A percentile compares a stretch with the other conserved stretches of the same genome.
Conservation (phyloP, 1,284 basidiomycete genomes). For the Ganoderma resinaceum region DNA sequence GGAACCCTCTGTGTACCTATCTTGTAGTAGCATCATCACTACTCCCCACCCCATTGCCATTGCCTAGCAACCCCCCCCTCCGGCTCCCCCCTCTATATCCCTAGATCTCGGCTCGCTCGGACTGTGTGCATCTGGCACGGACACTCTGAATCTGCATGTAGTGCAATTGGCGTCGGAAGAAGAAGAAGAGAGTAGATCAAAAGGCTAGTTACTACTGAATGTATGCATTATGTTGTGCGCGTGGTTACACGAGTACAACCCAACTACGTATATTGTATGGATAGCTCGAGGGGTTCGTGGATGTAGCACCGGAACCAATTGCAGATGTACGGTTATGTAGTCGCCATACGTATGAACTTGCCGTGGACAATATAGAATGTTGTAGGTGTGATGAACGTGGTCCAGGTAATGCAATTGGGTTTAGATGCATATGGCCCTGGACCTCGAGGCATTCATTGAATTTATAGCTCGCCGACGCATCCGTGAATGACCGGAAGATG, state of each 20-base stretch:
- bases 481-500: too few relatives aligned
- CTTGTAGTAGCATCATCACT: slow-evolving; percentile 23
- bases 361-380: too few relatives aligned
- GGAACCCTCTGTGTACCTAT: slow-evolving; percentile 12
- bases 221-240: background rate
- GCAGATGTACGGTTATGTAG: background rate
- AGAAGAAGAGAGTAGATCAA: background rate
- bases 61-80: background rate
- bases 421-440: too few relatives aligned
- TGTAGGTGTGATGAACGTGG: too few relatives aligned
- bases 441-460: too few relatives aligned
- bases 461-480: too few relatives aligned
- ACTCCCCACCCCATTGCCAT: background rate
- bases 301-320: background rate
- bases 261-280: background rate
- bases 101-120: slow-evolving; percentile 22
- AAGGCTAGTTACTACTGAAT: background rate
- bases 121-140: slow-evolving; percentile 17
- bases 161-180: background rate
- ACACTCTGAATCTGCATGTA: background rate
- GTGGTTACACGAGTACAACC: background rate
- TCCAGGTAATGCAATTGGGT: too few relatives aligned
- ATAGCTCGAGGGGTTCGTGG: background rate
- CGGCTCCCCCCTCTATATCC: slow-evolving; percentile 15
- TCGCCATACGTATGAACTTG: too few relatives aligned